phyloP scores from a whole-genome alignment of 169 alveolate genomes.

The Babesia gibsoni region DNA sequence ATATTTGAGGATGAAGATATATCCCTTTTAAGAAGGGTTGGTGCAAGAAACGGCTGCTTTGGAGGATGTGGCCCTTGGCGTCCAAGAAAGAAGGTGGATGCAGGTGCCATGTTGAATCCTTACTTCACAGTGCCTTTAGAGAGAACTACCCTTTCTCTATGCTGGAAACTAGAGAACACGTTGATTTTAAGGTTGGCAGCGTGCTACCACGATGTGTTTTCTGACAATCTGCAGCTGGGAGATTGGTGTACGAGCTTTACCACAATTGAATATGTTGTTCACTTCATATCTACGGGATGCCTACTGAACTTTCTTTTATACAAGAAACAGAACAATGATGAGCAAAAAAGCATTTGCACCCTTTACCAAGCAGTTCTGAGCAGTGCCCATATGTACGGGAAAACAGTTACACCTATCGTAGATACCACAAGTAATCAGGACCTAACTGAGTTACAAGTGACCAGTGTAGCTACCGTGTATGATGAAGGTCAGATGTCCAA shows the following conservation, averaged over 20 bases:
- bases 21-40: conserved; percentile 3
- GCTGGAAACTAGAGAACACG: conserved; percentile 42
- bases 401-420: too few relatives aligned
- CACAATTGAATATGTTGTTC: conserved; percentile 14
- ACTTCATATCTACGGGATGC: conserved; percentile 47
- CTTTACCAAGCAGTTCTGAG: conserved; percentile 30
- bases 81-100: neutral
- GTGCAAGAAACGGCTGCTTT: conserved; percentile 14
- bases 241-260: conserved; percentile 23
- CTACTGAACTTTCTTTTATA: conserved; percentile 37
- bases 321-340: neutral
- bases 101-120: conserved; percentile 1
- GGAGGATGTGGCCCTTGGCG: conserved; percentile 2
- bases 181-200: conserved; percentile 17
- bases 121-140: conserved; percentile 36
- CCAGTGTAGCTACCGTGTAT: too few relatives aligned
- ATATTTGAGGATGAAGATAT: conserved; percentile 22
- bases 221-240: neutral
- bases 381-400: neutral
- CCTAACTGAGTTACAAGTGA: too few relatives aligned
- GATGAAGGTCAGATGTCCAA: neutral
- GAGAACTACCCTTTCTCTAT: conserved; percentile 3
- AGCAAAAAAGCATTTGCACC: conserved; percentile 2
- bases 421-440: too few relatives aligned
- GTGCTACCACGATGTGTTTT: conserved; percentile 19